Evolutionary conservation across 306 rosid species (phyloP).

Genomic region (Sicyos edulis): DNA sequence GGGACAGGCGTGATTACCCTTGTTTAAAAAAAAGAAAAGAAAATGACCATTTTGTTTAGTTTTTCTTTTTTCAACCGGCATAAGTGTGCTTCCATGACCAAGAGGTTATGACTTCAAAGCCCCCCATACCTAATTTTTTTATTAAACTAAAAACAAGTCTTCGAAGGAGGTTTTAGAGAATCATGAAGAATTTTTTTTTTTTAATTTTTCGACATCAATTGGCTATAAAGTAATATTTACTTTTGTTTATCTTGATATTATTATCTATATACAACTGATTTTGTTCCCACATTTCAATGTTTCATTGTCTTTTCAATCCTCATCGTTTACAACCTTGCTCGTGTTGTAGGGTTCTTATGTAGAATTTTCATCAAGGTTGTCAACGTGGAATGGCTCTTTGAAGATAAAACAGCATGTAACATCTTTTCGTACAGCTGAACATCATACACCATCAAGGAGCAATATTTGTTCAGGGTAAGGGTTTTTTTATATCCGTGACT

Average conservation of each 20-base stretch:
- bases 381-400: conserved; percentile 45
- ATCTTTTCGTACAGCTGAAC: conserved; percentile 40
- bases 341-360: conserved; percentile 50
- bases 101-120: no score
- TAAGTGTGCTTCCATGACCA: no score
- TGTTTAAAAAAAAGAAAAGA: neutral
- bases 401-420: conserved; percentile 50
- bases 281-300: neutral
- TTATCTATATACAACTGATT: neutral
- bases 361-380: conserved; percentile 33
- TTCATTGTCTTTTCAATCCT: neutral
- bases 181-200: neutral
- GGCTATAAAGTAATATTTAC: neutral
- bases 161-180: neutral
- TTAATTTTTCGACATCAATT: neutral
- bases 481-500: neutral
- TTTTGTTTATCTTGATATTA: neutral
- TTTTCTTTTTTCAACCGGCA: no score
- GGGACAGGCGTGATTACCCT: no score
- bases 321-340: neutral
- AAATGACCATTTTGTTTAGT: neutral
- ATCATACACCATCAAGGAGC: conserved; percentile 31
- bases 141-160: no score
- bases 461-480: conserved; percentile 51
- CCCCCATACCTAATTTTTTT: no score